phyloP scores from a whole-genome alignment of 345 rosid species.

The Cardamine occulta region DNA sequence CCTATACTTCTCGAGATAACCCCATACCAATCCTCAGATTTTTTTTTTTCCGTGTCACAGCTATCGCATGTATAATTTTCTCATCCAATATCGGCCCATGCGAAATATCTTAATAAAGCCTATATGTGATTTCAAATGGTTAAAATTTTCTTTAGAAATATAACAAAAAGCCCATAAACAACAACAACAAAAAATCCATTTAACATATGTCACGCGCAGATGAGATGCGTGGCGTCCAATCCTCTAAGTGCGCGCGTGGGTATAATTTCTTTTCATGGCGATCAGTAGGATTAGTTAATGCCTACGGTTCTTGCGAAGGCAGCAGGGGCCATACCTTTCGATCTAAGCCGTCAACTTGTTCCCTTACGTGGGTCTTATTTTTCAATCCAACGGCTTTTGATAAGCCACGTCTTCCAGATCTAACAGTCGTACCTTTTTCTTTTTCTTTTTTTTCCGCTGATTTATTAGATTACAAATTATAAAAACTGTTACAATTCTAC shows the following conservation, averaged over 20 bases:
- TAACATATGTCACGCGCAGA: background rate
- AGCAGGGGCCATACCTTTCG: conserved; percentile 27
- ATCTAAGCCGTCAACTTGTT: conserved; percentile 29
- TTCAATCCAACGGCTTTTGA: conserved; percentile 15
- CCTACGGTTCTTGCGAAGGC: conserved; percentile 10
- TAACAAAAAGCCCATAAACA: background rate
- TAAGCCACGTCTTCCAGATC: conserved; percentile 21
- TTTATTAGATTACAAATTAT: too few species aligned
- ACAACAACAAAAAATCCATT: background rate
- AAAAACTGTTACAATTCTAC: too few species aligned
- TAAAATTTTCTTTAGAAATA: background rate
- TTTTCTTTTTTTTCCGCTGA: background rate
- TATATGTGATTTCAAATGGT: background rate
- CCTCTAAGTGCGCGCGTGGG: background rate
- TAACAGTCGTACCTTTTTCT: conserved; percentile 16
- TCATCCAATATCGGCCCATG: background rate
- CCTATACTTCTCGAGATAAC: too few species aligned
- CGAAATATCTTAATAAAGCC: background rate
- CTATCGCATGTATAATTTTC: too few species aligned
- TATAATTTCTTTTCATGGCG: background rate
- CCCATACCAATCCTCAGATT: background rate
- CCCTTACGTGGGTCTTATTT: conserved; percentile 18
- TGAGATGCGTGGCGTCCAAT: background rate
- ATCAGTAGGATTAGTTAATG: background rate
- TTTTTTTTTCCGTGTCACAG: background rate